phyloP scores from a whole-genome alignment of 345 rosid genomes.

The Rhizophora mangle region DNA sequence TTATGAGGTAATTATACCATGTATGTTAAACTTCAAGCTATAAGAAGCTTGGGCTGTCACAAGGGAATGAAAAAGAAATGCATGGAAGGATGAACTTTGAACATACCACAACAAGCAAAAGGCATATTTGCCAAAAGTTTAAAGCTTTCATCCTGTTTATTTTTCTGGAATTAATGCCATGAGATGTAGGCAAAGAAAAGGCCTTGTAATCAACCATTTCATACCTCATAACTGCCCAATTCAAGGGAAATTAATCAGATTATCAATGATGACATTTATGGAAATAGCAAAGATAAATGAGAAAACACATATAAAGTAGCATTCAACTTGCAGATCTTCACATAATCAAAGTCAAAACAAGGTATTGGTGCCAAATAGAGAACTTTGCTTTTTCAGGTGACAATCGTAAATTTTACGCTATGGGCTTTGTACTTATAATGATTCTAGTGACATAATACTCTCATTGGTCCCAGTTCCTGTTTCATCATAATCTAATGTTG shows the following conservation, averaged over 20 bases:
- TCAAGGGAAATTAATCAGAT: too few relatives aligned
- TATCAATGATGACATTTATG: too few relatives aligned
- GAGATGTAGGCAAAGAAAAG: neutral
- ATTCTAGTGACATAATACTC: too few relatives aligned
- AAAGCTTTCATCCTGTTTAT: too few relatives aligned
- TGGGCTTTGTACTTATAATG: too few relatives aligned
- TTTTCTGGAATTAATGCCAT: too few relatives aligned
- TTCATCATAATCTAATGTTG: neutral
- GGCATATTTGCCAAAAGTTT: neutral
- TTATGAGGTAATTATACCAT: too few relatives aligned
- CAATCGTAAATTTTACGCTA: neutral
- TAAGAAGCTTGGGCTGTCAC: neutral
- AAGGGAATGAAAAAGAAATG: neutral
- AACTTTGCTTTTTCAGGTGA: neutral
- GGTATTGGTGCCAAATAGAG: neutral
- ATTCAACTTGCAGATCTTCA: neutral
- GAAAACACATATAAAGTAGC: too few relatives aligned
- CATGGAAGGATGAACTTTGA: neutral
- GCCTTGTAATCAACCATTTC: neutral
- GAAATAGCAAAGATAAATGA: too few relatives aligned
- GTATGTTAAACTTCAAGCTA: neutral
- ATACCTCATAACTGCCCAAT: too few relatives aligned
- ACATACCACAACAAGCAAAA: neutral
- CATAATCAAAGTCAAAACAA: neutral
- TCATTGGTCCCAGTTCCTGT: neutral